Evolutionary conservation across 106 monocot species (phyloP), one percentile per base, ranked within the genome.

Genomic region (Amphibolis antarctica): DNA sequence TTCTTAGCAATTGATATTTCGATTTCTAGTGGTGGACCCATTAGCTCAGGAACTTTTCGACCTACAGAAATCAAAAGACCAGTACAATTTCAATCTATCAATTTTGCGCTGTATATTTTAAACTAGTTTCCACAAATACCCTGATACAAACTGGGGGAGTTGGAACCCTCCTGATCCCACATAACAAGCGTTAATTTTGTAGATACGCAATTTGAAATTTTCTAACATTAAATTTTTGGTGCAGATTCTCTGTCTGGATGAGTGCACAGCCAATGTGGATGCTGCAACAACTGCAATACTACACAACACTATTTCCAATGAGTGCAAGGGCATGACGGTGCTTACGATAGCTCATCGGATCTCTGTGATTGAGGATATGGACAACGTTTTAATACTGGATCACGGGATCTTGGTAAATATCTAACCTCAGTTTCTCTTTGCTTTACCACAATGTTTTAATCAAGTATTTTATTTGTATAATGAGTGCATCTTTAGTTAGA

Each of bases 181-280:
- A 49, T 49, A 49, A 49, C 14, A 49, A 49, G 2, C 19, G 2
- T 56, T 4, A 59, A 18, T 26, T 59, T 10, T 59, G 12, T 59
- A 30, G 5, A 59, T 20, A 59, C 1, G 10, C 10, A 29, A 29
- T 3, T 49, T 12, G 4, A 29, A 59, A 30, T 18, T 36, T 36
- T 4, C 36, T 36, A 31, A 30, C 27, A 18, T 49, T 14, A 12
- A 28, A 55, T 46, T 62, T 62, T 67, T n/a, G 5, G 12, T 74
- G 64, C 83, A 98, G 96, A 71, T 98, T 70, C 84, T 98, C 46
- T 98, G 86, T 63, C 74, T 98, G 75, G 96, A 98, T 67, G 96
- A 98, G 46, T 98, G 90, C 73, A 87, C 90, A 9, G 96, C 96
- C 18, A 98, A 82, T 77, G 57, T 87, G 65, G 90, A 98, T 29